Conservation (phyloP, 2,329 filamentous ascomycete species). For the Triangularia setosa region DNA sequence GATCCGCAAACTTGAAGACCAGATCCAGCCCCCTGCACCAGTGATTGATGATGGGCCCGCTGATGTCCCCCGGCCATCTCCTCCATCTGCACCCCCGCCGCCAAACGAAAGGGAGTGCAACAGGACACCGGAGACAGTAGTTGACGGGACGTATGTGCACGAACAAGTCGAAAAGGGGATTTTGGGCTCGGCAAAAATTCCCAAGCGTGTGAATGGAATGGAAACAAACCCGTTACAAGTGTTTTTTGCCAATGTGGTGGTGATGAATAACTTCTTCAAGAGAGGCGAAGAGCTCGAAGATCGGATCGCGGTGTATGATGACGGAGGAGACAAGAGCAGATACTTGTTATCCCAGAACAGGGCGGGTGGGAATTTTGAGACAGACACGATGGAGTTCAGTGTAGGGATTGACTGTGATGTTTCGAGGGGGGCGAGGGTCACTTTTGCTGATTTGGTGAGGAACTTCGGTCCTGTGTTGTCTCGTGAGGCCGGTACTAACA, state of each 20-base stretch:
- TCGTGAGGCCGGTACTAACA: background rate
- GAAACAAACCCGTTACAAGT: background rate
- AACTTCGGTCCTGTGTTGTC: background rate
- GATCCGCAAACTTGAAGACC: slow-evolving; percentile 10
- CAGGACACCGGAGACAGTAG: slow-evolving; percentile 3
- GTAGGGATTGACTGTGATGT: slow-evolving; percentile 7
- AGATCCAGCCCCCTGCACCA: slow-evolving; percentile 1
- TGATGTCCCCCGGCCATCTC: background rate
- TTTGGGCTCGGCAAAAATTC: background rate
- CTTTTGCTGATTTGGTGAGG: background rate
- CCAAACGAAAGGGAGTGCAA: slow-evolving; percentile 16
- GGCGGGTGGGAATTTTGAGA: background rate
- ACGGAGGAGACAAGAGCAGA: background rate
- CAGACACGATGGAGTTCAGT: background rate
- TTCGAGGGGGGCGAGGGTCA: background rate
- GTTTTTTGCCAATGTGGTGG: slow-evolving; percentile 10
- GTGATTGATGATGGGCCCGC: background rate
- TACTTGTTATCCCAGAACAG: background rate
- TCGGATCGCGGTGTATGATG: slow-evolving; percentile 5
- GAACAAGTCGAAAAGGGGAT: background rate
- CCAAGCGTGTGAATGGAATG: background rate
- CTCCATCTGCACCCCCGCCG: slow-evolving; percentile 3
- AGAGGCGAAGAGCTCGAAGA: slow-evolving; percentile 8
- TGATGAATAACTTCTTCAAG: background rate
- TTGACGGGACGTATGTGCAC: slow-evolving; percentile 21